These are phyloP conservation scores for Elsinoe australis DNA, from an alignment of 2,329 filamentous ascomycete genomes.

Conservation along the genomic window DNA sequence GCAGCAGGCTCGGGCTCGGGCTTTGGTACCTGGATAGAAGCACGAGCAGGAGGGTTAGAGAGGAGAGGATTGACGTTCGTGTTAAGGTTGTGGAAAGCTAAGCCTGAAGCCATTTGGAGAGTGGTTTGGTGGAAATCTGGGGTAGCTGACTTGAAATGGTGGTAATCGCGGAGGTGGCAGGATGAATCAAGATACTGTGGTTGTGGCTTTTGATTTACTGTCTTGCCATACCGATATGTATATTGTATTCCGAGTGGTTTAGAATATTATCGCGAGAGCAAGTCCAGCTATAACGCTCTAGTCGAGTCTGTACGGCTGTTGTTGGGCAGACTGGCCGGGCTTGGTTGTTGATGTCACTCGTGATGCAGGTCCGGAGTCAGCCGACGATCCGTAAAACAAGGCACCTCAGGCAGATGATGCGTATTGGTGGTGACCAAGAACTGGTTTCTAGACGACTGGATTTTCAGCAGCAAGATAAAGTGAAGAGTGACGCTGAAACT, in stretches of 20 bases:
- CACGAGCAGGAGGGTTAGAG: conserved; percentile 5
- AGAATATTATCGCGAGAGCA: too few species aligned
- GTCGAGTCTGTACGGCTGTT: too few species aligned
- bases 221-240: neutral
- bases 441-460: too few species aligned
- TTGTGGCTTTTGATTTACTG: neutral
- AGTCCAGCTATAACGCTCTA: too few species aligned
- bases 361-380: conserved; percentile 12
- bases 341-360: conserved; percentile 12
- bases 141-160: conserved; percentile 1
- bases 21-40: neutral
- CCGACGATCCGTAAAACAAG: conserved; percentile 12
- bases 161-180: neutral
- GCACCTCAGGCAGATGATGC: conserved; percentile 11
- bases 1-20: conserved; percentile 2
- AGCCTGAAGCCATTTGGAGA: conserved; percentile 3
- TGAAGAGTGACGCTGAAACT: conserved; percentile 1
- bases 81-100: conserved; percentile 6
- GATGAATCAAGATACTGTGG: conserved; percentile 3
- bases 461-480: neutral
- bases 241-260: too few species aligned
- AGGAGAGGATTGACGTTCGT: conserved; percentile 11
- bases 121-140: conserved; percentile 11
- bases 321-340: neutral
- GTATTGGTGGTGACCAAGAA: neutral